phyloP scores from a whole-genome alignment of 1,284 basidiomycete species.

The Puccinia novopanici region DNA sequence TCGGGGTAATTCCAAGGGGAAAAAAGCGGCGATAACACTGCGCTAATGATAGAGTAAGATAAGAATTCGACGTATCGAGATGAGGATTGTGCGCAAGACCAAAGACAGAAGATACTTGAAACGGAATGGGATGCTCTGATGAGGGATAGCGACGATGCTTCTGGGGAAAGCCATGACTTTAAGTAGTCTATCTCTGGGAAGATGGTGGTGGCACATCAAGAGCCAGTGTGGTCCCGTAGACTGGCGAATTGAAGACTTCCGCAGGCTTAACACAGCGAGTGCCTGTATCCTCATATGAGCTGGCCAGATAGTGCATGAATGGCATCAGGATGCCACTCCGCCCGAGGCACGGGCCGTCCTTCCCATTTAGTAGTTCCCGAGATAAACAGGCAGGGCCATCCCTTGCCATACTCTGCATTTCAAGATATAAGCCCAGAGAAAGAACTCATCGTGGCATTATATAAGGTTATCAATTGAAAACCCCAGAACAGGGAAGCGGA shows the following conservation, averaged over 20 bases:
- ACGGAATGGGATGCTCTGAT: not conserved
- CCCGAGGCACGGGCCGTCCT: slow-evolving; percentile 17
- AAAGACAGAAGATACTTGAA: slow-evolving; percentile 15
- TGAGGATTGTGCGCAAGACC: not conserved
- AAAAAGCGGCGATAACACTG: not conserved
- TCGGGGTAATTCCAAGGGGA: not conserved
- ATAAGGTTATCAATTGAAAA: slow-evolving; percentile 2
- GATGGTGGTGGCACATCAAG: not conserved
- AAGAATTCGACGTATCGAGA: not conserved
- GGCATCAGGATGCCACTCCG: slow-evolving; percentile 1
- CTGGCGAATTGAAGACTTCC: not conserved
- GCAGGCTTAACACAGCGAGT: not conserved
- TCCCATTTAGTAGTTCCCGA: not conserved
- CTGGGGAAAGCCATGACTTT: slow-evolving; percentile 5
- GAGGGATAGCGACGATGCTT: not conserved
- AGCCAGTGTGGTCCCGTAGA: not conserved
- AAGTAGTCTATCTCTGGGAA: not conserved
- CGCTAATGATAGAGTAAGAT: not conserved
- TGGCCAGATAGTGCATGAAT: not conserved
- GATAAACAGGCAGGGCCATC: slow-evolving; percentile 7
- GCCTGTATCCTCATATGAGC: slow-evolving; percentile 15
- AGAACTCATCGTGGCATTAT: slow-evolving; percentile 11
- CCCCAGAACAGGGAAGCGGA: not conserved
- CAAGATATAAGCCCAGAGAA: not conserved
- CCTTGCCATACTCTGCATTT: not conserved